Evolutionary conservation across 1,284 basidiomycete species (phyloP), one percentile per base, ranked within the genome.

Genomic region (Rhodofomes roseus): DNA sequence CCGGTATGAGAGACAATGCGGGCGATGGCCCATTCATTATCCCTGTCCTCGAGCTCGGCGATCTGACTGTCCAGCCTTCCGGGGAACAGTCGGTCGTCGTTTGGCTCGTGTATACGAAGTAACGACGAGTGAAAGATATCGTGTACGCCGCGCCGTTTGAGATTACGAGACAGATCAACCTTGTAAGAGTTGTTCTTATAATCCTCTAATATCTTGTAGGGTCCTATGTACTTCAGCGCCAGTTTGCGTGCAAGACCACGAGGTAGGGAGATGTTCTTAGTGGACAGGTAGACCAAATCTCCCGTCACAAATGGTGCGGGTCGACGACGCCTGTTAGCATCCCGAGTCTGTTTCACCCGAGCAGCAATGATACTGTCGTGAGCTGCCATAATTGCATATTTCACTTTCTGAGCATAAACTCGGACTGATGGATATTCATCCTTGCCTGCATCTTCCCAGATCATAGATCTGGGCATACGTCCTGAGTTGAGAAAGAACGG

Each of bases 221-320:
- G 71, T 0, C 72, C 70, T 53, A 71, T 60, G 50, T 57, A 73
- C 57, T 71, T 73, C 1, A 70, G 71, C 7, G 62, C 51, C 0
- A 73, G 62, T 59, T 72, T 73, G 1, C 64, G 37, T 8, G 66
- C 64, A 11, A 56, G 46, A 0, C 62, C 62, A 37, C 67, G 67
- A 1, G 64, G 64, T 18, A 71, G 43, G 12, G 37, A 56, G 9
- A 75, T 57, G 60, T 74, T 73, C 62, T 71, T 66, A 0, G 73
- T 77, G 0, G 72, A 77, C 1, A 77, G 8, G 48, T 74, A 77
- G 0, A 73, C 71, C 1, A 74, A 51, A 57, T 76, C 74, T 0
- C 68, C 69, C 2, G 40, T 57, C 18, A 39, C 39, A 31, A 63
- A 66, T 6, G 54, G 56, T 4, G 62, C 56, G 2, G 52, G 58